These are phyloP conservation scores for Pholiota conissans DNA, from an alignment of 768 basidiomycete genomes.

Conservation along the genomic window DNA sequence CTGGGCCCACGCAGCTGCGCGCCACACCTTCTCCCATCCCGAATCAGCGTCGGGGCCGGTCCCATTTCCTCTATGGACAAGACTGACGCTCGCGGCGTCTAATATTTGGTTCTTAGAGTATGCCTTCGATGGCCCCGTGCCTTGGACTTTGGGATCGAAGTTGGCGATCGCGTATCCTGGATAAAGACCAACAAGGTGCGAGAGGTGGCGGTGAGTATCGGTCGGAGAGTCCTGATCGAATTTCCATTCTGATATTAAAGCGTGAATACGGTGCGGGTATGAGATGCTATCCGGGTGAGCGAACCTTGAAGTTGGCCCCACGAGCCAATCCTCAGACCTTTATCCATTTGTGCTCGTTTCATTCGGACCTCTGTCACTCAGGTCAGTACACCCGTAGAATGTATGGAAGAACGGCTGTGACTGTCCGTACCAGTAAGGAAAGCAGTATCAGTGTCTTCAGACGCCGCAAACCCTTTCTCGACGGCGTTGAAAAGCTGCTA, in stretches of 20 bases:
- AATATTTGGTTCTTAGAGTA: constrained; percentile 59
- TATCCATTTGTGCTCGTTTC: constrained; percentile 67
- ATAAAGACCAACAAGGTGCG: constrained; percentile 74
- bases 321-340: constrained; percentile 67
- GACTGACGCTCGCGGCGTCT: constrained; percentile 54
- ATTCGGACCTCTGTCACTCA: constrained; percentile 61
- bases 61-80: constrained; percentile 70
- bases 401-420: background rate
- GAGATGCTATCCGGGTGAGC: background rate
- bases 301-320: constrained; percentile 81
- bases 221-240: constrained; percentile 62
- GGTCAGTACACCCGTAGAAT: background rate
- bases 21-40: constrained; percentile 82
- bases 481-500: constrained; percentile 78
- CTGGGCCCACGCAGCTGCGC: constrained; percentile 76
- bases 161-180: constrained; percentile 69
- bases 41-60: constrained; percentile 72
- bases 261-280: too few species aligned
- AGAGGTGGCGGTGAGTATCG: constrained; percentile 78
- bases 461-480: constrained; percentile 65
- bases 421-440: constrained; percentile 54
- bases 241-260: constrained; percentile 88
- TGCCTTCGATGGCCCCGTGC: constrained; percentile 31
- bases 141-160: constrained; percentile 53
- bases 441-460: constrained; percentile 61